Percentiles rank a stretch among this genome's conserved stretches.
Evolutionary conservation across 1,284 basidiomycete species (phyloP).

Genomic region (Trametes sp.): DNA sequence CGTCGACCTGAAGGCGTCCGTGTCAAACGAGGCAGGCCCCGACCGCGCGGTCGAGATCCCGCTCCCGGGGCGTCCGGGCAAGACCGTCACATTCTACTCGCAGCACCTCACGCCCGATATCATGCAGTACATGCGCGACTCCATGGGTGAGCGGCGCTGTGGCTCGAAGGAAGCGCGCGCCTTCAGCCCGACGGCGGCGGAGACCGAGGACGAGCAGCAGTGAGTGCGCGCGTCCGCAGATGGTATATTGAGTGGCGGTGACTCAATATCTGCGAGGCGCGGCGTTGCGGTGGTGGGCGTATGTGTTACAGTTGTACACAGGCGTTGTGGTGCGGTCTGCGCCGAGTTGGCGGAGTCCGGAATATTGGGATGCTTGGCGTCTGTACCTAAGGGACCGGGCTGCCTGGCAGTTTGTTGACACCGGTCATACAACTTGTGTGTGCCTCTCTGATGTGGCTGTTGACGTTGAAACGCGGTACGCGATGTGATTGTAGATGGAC

Average conservation of each 20-base stretch:
- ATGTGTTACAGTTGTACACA: neutral
- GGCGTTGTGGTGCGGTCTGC: neutral
- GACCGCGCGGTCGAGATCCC: constrained; percentile 12
- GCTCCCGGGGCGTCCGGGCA: neutral
- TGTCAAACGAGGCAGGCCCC: constrained; percentile 3
- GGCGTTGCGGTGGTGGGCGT: neutral
- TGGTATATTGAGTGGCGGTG: neutral
- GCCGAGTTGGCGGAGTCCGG: neutral
- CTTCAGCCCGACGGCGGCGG: neutral
- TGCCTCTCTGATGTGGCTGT: neutral
- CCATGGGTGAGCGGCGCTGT: neutral
- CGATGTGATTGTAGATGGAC: neutral
- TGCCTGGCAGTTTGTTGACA: constrained; percentile 4
- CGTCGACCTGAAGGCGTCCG: neutral
- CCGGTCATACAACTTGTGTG: neutral
- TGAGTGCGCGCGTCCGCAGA: neutral
- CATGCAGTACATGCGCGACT: constrained; percentile 13
- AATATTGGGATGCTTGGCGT: neutral
- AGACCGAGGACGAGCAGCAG: neutral
- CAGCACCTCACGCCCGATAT: constrained; percentile 7
- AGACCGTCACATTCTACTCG: constrained; percentile 1
- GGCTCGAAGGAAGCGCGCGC: neutral
- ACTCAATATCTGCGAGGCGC: neutral
- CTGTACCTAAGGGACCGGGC: neutral
- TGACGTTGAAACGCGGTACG: too few species aligned